Conservation (phyloP, 2,329 filamentous ascomycete genomes). For the Trichoderma atroviride region DNA sequence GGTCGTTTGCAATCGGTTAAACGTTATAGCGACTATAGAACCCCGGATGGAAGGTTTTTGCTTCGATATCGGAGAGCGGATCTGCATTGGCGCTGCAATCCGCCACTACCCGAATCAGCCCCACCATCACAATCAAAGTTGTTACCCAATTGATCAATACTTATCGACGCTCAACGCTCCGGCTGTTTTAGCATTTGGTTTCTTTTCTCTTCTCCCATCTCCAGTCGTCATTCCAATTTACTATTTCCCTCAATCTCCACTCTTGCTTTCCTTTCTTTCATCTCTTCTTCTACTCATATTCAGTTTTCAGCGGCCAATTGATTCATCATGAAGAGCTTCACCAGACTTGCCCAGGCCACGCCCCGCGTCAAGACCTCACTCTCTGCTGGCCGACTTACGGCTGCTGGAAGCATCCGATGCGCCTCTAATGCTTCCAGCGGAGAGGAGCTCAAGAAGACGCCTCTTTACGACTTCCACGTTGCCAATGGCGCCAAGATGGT, state of each 20-base stretch:
- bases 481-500: constrained; percentile 88
- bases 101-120: constrained; percentile 33
- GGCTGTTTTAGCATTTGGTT: background rate
- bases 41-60: constrained; percentile 11
- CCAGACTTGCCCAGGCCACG: constrained; percentile 38
- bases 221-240: background rate
- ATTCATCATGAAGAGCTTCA: constrained; percentile 39
- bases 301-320: constrained; percentile 10
- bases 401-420: constrained; percentile 33
- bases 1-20: constrained; percentile 3
- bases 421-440: constrained; percentile 36
- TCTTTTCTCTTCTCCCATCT: constrained; percentile 10
- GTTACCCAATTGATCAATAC: constrained; percentile 25
- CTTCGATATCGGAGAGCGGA: constrained; percentile 33
- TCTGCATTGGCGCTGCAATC: constrained; percentile 13
- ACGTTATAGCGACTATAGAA: constrained; percentile 13
- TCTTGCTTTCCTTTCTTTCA: constrained; percentile 17
- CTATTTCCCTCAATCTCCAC: background rate
- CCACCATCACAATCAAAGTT: constrained; percentile 30
- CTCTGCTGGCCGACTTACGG: constrained; percentile 28
- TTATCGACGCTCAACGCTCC: constrained; percentile 13
- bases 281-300: constrained; percentile 23
- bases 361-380: constrained; percentile 35
- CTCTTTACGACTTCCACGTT: constrained; percentile 77
- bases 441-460: constrained; percentile 61